These are phyloP conservation scores for Wickerhamomyces chaumierensis DNA, from an alignment of 805 yeast species.

Conservation along the genomic window DNA sequence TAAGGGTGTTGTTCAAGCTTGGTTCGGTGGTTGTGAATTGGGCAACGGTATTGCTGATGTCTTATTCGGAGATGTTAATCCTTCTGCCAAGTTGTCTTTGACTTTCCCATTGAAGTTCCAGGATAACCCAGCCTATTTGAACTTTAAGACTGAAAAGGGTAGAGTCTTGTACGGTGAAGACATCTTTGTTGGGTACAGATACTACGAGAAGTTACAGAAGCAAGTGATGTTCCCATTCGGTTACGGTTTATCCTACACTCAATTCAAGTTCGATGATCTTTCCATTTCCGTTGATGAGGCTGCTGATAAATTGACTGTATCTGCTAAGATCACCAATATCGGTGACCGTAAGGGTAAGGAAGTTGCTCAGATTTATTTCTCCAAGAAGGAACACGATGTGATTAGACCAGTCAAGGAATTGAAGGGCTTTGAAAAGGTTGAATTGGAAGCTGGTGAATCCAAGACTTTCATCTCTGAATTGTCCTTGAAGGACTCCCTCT, in stretches of 20 bases:
- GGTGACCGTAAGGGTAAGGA: constrained; percentile 41
- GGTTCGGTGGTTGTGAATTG: constrained; percentile 49
- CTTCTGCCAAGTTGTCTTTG: constrained; percentile 47
- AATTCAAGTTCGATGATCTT: constrained; percentile 26
- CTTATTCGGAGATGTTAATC: constrained; percentile 42
- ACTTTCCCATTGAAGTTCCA: constrained; percentile 40
- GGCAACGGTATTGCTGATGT: constrained; percentile 56
- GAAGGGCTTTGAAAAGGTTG: constrained; percentile 45
- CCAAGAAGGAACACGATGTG: constrained; percentile 21
- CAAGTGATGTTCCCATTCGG: constrained; percentile 52
- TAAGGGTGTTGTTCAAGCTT: constrained; percentile 38
- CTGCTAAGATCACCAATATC: constrained; percentile 34
- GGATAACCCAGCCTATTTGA: constrained; percentile 48
- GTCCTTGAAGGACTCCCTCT: constrained; percentile 36
- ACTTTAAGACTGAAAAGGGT: constrained; percentile 39
- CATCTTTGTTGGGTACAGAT: constrained; percentile 49
- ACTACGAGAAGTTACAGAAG: constrained; percentile 39
- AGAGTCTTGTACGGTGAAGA: constrained; percentile 54
- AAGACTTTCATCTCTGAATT: constrained; percentile 25
- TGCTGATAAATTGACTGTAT: constrained; percentile 15
- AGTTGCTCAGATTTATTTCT: constrained; percentile 42
- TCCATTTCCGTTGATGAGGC: constrained; percentile 20
- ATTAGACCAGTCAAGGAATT: constrained; percentile 49
- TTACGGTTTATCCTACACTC: constrained; percentile 48
- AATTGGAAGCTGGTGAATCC: constrained; percentile 32